A percentile compares a stretch with the other conserved stretches of the same genome.
Evolutionary conservation across 2,329 filamentous ascomycete species (phyloP).

Genomic region (Hysterium pulicare): DNA sequence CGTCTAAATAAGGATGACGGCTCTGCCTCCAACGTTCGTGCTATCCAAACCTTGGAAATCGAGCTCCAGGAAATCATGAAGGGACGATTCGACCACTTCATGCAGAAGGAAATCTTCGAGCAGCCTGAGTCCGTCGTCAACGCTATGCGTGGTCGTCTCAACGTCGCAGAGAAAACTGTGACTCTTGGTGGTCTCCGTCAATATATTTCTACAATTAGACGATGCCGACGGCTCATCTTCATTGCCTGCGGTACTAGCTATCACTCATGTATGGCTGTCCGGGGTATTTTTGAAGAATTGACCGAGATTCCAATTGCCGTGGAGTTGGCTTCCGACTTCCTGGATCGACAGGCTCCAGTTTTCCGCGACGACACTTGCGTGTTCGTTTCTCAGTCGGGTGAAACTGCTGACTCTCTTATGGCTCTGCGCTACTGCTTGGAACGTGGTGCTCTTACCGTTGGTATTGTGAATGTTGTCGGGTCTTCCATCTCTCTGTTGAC

Average conservation of each 20-base stretch:
- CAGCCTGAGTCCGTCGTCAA: constrained; percentile 99
- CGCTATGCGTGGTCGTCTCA: constrained; percentile 98
- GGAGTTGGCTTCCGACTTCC: constrained; percentile 95
- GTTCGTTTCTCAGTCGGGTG: constrained; percentile 97
- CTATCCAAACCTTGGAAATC: constrained; percentile 97
- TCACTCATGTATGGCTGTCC: constrained; percentile 99
- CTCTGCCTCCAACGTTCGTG: constrained; percentile 84
- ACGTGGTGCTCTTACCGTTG: constrained; percentile 93
- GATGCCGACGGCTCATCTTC: constrained; percentile 96
- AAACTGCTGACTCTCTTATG: constrained; percentile 97
- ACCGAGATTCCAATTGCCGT: constrained; percentile 97
- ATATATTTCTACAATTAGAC: constrained; percentile 93
- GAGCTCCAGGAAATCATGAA: constrained; percentile 99
- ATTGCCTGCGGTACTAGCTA: constrained; percentile 98
- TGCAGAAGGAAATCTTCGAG: constrained; percentile 99
- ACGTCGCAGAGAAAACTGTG: constrained; percentile 88
- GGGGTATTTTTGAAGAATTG: constrained; percentile 95
- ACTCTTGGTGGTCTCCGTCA: constrained; percentile 93
- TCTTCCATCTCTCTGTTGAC: constrained; percentile 98
- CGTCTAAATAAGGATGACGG: constrained; percentile 95
- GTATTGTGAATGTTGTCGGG: constrained; percentile 97
- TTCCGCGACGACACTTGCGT: constrained; percentile 99
- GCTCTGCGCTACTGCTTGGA: constrained; percentile 97
- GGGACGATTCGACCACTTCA: constrained; percentile 99
- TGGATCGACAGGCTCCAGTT: constrained; percentile 92